Evolutionary conservation across 805 yeast species (phyloP).

Genomic region (Millerago galiae): DNA sequence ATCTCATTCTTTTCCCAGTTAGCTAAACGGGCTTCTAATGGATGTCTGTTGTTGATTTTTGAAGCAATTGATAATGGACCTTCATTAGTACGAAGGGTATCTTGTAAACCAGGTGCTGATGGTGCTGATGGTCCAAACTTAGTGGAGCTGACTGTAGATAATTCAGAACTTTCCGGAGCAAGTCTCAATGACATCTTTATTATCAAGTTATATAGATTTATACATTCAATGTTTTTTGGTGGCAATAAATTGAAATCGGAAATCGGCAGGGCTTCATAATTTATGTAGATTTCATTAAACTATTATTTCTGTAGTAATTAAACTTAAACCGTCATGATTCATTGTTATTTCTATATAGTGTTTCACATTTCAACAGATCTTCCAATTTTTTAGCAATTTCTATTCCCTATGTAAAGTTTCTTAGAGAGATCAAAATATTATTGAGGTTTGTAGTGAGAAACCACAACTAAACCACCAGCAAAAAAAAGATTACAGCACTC

Average conservation of each 20-base stretch:
- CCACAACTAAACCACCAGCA: no score
- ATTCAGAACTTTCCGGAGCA: conserved; percentile 45
- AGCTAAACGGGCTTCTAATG: conserved; percentile 67
- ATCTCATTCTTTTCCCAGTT: conserved; percentile 79
- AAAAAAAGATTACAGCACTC: no score
- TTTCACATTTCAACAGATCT: no score
- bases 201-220: not conserved
- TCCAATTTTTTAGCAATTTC: no score
- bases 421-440: no score
- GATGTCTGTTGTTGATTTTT: conserved; percentile 73
- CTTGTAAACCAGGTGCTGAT: conserved; percentile 66
- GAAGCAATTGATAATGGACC: conserved; percentile 52
- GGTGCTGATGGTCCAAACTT: conserved; percentile 46
- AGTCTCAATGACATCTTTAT: conserved; percentile 33
- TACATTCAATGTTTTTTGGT: not conserved
- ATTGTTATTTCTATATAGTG: no score
- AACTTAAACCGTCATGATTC: no score
- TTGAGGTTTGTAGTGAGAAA: no score
- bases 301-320: no score
- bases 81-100: conserved; percentile 55
- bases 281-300: no score
- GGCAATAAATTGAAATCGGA: not conserved
- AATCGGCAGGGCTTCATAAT: not conserved
- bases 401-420: no score
- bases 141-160: conserved; percentile 43